These are phyloP conservation scores for Orychophragmus violaceus DNA, from an alignment of 345 rosid genomes.

Conservation along the genomic window DNA sequence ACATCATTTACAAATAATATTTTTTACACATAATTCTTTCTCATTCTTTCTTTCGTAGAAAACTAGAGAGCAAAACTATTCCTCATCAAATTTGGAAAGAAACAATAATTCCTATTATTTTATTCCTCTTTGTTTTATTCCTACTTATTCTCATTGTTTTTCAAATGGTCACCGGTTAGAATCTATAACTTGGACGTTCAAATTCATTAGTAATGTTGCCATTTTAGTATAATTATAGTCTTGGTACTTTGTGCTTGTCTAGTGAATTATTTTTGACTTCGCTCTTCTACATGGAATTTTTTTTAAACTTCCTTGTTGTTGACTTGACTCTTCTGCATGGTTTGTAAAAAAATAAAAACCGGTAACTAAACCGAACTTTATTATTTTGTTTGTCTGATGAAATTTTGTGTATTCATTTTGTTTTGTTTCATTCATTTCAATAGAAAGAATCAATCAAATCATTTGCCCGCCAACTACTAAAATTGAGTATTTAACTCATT, in stretches of 20 bases:
- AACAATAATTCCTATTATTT: no score
- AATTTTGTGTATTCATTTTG: background rate
- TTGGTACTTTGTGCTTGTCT: background rate
- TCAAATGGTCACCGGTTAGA: no score
- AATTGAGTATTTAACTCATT: background rate
- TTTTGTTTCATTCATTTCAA: background rate
- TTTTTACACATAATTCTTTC: no score
- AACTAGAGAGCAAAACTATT: no score
- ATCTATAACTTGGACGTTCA: background rate
- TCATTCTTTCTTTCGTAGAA: no score
- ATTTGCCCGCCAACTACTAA: slow-evolving; percentile 8
- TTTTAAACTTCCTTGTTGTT: no score
- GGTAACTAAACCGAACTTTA: background rate
- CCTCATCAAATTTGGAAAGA: no score
- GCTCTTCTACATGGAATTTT: background rate
- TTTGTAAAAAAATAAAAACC: background rate
- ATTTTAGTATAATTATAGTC: background rate
- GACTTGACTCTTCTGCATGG: background rate
- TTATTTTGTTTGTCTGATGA: background rate
- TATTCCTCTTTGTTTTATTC: no score
- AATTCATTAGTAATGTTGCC: background rate
- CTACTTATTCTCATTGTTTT: no score
- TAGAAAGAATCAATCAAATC: background rate
- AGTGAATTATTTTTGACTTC: background rate
- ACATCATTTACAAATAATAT: no score